Base-by-base conservation (phyloP, 2,329 filamentous ascomycete species). In the Colletotrichum godetiae region DNA sequence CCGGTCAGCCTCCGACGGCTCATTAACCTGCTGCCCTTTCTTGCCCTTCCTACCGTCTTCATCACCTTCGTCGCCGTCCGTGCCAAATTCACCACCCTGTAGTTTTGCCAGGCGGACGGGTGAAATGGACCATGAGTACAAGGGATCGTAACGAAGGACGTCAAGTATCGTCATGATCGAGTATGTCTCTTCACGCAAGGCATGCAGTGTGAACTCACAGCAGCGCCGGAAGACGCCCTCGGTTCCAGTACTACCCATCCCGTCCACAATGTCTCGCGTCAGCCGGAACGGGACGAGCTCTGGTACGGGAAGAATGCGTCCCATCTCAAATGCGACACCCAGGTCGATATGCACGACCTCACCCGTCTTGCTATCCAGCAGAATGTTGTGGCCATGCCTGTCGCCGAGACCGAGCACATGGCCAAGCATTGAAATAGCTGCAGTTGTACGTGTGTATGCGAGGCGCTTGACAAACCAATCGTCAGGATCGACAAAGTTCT, bases 121-220 rank as follows among this genome's bases (percentile, higher is more conserved):
- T 12, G 94, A 97, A 68, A 98, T 92, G 46, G 94, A 96, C 97
- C 97, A 99, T 74, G 92, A 97, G 82, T 98, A 97, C 74, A 99
- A 85, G 1, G 97, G 97, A 86, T 99, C 97, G 83, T 98, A 98
- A n/a, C 97, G 93, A 72, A 99, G 86, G 27, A 99, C 97, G 80
- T 99, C 97, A 24, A 99, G 90, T 66, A 99, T 95, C 0, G 97
- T 98, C 95, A 98, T 98, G 84, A 99, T 99, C 57, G 93, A 95
- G 81, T 98, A 97, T 13, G 94, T 94, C 81, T 99, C 97, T 78
- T 97, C 94, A n/a, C 97, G 92, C 46, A 99, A 86, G 1, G 97
- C 95, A 75, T 98, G 95, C 37, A 99, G 90, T 0, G 95, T 98
- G 81, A 98, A 98, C 81, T 99, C 97, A 82, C 97, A 99, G 83